phyloP scores from a whole-genome alignment of 2,329 filamentous ascomycete genomes.

The Ophiostoma perfectum region DNA sequence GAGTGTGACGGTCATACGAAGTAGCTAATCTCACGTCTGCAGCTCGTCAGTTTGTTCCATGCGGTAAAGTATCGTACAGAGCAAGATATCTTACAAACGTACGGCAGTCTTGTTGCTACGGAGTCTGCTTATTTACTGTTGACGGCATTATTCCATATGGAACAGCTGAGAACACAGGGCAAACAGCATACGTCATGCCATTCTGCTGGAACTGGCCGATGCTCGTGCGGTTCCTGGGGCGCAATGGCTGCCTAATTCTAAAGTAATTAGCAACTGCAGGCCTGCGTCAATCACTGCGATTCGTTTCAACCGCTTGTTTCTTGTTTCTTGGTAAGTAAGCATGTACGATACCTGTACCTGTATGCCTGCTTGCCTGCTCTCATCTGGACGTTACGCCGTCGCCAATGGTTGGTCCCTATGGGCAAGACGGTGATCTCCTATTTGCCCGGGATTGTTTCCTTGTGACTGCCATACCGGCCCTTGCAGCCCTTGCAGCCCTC shows the following conservation, averaged over 20 bases:
- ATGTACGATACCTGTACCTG: background rate
- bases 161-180: slow-evolving; percentile 5
- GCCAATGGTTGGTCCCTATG: background rate
- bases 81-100: too few relatives aligned
- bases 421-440: background rate
- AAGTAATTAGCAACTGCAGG: background rate
- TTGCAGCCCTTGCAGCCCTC: background rate
- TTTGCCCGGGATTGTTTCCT: background rate
- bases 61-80: too few relatives aligned
- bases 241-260: slow-evolving; percentile 1
- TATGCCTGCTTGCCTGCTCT: too few relatives aligned
- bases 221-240: slow-evolving; percentile 2
- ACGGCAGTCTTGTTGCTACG: too few relatives aligned
- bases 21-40: too few relatives aligned
- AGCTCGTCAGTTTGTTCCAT: too few relatives aligned
- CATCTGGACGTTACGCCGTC: too few relatives aligned
- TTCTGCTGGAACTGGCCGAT: background rate
- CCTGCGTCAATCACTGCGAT: background rate
- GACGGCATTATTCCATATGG: background rate
- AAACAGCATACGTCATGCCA: slow-evolving; percentile 14
- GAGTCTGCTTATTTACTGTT: too few relatives aligned
- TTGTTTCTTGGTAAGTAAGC: background rate
- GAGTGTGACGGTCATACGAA: background rate
- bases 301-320: background rate
- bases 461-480: background rate